Conservation (phyloP, 2,329 filamentous ascomycete genomes). For the Alternaria burnsii region DNA sequence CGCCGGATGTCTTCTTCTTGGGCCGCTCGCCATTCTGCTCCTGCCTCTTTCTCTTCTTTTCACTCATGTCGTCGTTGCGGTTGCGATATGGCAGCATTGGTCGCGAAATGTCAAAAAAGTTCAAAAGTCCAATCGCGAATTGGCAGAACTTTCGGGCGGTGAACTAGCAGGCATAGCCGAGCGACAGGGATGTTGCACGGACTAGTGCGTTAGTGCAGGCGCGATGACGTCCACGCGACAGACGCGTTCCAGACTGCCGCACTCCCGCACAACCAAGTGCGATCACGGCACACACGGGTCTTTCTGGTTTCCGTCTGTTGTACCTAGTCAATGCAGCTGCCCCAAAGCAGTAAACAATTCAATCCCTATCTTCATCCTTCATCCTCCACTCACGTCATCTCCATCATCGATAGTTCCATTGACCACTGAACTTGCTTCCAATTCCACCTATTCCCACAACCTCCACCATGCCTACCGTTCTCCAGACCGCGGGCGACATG, state of each 20-base stretch:
- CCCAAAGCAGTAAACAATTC: not conserved
- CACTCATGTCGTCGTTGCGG: constrained; percentile 37
- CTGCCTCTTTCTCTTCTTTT: constrained; percentile 52
- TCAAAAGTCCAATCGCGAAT: constrained; percentile 42
- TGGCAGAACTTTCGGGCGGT: constrained; percentile 29
- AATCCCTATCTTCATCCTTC: not conserved
- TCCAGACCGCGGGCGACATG: constrained; percentile 38
- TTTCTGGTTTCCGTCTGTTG: not conserved
- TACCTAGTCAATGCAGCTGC: constrained; percentile 4
- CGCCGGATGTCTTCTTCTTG: constrained; percentile 57
- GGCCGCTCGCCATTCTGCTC: constrained; percentile 40
- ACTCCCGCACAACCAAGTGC: constrained; percentile 9
- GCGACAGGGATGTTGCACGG: not conserved
- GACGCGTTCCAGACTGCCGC: constrained; percentile 16
- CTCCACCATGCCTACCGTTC: constrained; percentile 27
- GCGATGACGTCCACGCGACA: constrained; percentile 27
- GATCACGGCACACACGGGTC: constrained; percentile 1
- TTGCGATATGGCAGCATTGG: constrained; percentile 15
- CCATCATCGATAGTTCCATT: constrained; percentile 4
- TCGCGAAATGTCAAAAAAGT: constrained; percentile 35
- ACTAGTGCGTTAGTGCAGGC: not conserved
- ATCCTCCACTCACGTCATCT: not conserved
- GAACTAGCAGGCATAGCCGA: constrained; percentile 14
- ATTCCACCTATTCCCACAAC: not conserved
- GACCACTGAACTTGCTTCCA: not conserved